Base-by-base conservation (phyloP, 2,329 filamentous ascomycete species). In the Fusarium phyllophilum region DNA sequence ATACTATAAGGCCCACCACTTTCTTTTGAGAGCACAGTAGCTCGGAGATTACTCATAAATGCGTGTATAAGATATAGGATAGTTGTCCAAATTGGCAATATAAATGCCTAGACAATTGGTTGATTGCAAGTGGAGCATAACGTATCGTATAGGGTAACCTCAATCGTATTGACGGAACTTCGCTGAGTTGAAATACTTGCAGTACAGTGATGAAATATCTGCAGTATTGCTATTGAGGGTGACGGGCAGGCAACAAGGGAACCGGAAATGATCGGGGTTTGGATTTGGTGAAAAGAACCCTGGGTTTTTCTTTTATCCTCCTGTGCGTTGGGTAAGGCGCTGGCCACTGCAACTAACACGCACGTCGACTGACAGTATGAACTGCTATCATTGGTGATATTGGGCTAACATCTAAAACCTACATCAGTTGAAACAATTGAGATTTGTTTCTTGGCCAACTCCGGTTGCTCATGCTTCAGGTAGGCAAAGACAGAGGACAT, bases 1-100 rank as follows among this genome's bases (percentile, higher is more conserved):
- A 90, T 75, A 33, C 88, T 79, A 75, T 90, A 91, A 12, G 85
- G 85, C 60, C 90, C 75, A 11, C 87, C 87, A 22, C 84, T 85
- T 63, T 81, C 82, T 80, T 86, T 87, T 6, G 88, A 89, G 38
- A 83, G 83, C 15, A 80, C 82, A 57, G 90, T 85, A 68, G 89
- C 88, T 58, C 75, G 78, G 52, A 89, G 75, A n/a, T 82, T 81
- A 5, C 78, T 75, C 39, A 82, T 46, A 36, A 77, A 75, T 11
- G 72, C 74, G 72, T 81, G 83, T 26, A 81, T 56, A 42, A 68
- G 73, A 61, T 84, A 86, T 31, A 74, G 66, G 56, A 82, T 70
- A 24, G 85, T 31, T 6, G 83, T 79, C 24, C 82, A 82, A 72
- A 84, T 79, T 81, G 83, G 51, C 24, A 54, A 38, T 22, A 54